A percentile compares a stretch with the other conserved stretches of the same genome.
Evolutionary conservation across 257 asterid species (phyloP).

Genomic region (Apocynum venetum): DNA sequence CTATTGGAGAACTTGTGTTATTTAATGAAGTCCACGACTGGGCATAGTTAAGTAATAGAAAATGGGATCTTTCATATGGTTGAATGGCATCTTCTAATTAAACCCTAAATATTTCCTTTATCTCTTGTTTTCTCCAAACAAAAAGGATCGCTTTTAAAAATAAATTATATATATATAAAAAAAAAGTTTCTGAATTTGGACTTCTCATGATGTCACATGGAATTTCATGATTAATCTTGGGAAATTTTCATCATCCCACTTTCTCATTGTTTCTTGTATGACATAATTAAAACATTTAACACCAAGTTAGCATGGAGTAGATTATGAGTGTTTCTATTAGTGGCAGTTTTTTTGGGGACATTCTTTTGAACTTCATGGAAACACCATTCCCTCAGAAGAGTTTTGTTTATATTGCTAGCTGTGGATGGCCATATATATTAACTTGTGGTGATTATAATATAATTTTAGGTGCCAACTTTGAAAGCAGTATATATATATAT

Average conservation of each 20-base stretch:
- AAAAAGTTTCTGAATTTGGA: not conserved
- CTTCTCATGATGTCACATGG: not conserved
- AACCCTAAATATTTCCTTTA: not conserved
- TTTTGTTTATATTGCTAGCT: not conserved
- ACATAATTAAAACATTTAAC: conserved; percentile 8
- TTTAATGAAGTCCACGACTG: not conserved
- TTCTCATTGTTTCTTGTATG: not conserved
- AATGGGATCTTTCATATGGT: not conserved
- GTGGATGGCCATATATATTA: not conserved
- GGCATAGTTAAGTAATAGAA: not conserved
- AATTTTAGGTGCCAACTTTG: not conserved
- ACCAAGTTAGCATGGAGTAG: conserved; percentile 12
- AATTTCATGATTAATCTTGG: conserved; percentile 3
- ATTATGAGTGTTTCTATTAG: not conserved
- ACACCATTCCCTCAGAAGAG: not conserved
- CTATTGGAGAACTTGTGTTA: not conserved
- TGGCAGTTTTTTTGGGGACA: not conserved
- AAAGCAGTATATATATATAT: not conserved
- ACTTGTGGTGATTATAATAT: not conserved
- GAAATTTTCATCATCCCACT: conserved; percentile 10
- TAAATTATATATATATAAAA: not conserved
- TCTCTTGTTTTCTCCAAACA: not conserved
- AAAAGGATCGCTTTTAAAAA: not conserved
- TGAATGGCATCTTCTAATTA: not conserved
- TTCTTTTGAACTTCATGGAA: not conserved